Percentiles rank a stretch among this genome's conserved stretches.
These are phyloP conservation scores for Drechslera avenae DNA, from an alignment of 2,329 filamentous ascomycete species.

Conservation along the genomic window DNA sequence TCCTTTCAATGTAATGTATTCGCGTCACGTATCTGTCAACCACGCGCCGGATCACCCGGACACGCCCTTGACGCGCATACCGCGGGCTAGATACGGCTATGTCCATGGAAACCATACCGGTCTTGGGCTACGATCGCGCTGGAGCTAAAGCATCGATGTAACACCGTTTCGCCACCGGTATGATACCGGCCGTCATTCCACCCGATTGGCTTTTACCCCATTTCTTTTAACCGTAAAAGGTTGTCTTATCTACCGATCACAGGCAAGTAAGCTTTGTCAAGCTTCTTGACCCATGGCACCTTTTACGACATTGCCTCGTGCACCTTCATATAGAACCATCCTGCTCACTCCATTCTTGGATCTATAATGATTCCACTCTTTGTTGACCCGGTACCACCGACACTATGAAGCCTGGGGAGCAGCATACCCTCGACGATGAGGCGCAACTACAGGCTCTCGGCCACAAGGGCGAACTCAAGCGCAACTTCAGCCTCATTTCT, in stretches of 20 bases:
- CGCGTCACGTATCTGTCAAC: not conserved
- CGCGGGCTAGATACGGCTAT: not conserved
- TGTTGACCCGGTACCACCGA: not conserved
- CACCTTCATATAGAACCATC: not conserved
- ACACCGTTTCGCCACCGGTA: slow-evolving; percentile 7
- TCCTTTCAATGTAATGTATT: not conserved
- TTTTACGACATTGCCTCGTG: not conserved
- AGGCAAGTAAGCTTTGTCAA: slow-evolving; percentile 21
- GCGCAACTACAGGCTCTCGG: slow-evolving; percentile 53
- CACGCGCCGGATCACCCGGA: not conserved
- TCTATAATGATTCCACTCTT: not conserved
- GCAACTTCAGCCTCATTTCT: slow-evolving; percentile 63
- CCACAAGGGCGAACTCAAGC: slow-evolving; percentile 62
- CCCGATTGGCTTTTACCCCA: slow-evolving; percentile 19
- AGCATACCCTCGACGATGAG: slow-evolving; percentile 38
- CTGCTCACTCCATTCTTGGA: not conserved
- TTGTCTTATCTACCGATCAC: slow-evolving; percentile 16
- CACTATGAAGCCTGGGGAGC: slow-evolving; percentile 29
- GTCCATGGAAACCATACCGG: not conserved
- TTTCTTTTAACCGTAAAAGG: slow-evolving; percentile 14
- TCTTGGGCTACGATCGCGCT: slow-evolving; percentile 3
- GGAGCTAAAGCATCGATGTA: not conserved
- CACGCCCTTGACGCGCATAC: slow-evolving; percentile 8
- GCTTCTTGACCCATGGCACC: slow-evolving; percentile 8
- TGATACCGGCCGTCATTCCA: slow-evolving; percentile 1